Percentiles rank a stretch among this genome's conserved stretches.
Conservation (phyloP, 768 basidiomycete species). For the Rhodosporidiobolus sp. region DNA sequence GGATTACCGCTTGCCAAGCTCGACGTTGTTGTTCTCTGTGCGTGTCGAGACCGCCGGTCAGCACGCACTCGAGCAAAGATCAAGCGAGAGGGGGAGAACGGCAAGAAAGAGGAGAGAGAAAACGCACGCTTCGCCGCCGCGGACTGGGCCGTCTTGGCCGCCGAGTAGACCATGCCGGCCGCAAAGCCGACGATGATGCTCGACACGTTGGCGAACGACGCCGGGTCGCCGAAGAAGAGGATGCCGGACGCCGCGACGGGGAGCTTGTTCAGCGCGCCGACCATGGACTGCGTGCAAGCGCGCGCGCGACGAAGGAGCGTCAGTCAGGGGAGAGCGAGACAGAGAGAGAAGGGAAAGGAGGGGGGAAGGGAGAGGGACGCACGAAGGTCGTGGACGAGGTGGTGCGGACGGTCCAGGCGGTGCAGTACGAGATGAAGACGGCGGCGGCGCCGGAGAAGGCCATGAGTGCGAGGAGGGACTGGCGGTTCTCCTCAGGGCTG, state of each 20-base stretch:
- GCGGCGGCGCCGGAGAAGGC: constrained; percentile 96
- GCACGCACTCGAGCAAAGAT: background rate
- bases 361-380: background rate
- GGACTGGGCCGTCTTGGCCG: constrained; percentile 20
- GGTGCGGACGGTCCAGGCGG: constrained; percentile 95
- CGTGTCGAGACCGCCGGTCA: background rate
- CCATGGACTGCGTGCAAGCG: constrained; percentile 60
- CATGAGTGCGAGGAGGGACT: constrained; percentile 76
- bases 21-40: background rate
- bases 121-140: constrained; percentile 16
- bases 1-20: constrained; percentile 7
- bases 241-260: constrained; percentile 98
- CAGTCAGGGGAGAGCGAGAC: background rate
- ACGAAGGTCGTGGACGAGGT: constrained; percentile 95
- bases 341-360: constrained; percentile 55
- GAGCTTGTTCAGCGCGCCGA: constrained; percentile 93
- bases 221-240: constrained; percentile 89
- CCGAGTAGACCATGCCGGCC: constrained; percentile 38
- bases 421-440: constrained; percentile 92
- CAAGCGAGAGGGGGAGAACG: background rate
- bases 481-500: constrained; percentile 79
- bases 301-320: constrained; percentile 47
- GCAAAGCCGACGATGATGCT: constrained; percentile 79
- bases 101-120: background rate
- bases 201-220: constrained; percentile 81